A percentile compares a stretch with the other conserved stretches of the same genome.
Evolutionary conservation across 371 early-diverging fungal genomes (phyloP).

Genomic region (Conidiobolus incongruus): DNA sequence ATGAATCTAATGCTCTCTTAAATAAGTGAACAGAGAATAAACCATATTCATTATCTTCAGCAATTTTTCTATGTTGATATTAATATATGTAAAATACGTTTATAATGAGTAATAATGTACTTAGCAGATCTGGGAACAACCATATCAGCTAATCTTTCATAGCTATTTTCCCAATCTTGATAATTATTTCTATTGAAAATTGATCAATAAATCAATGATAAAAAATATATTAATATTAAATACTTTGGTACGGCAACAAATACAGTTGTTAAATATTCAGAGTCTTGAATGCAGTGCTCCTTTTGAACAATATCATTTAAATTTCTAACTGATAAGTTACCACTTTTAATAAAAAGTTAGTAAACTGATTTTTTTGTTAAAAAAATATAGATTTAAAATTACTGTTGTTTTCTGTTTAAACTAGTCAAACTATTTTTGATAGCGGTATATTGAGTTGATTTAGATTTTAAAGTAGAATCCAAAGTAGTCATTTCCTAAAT

Average conservation of each 20-base stretch:
- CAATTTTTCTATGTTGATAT: slow-evolving; percentile 33
- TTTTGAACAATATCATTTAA: slow-evolving; percentile 73
- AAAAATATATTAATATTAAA: slow-evolving; percentile 3
- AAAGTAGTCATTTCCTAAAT: slow-evolving; percentile 58
- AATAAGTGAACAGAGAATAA: slow-evolving; percentile 83
- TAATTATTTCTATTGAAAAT: slow-evolving; percentile 18
- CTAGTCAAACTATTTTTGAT: slow-evolving; percentile 53
- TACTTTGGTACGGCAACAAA: slow-evolving; percentile 90
- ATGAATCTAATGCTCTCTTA: slow-evolving; percentile 69
- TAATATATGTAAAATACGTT: neutral
- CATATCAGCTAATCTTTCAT: slow-evolving; percentile 78
- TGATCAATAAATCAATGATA: slow-evolving; percentile 1
- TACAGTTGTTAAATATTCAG: slow-evolving; percentile 77
- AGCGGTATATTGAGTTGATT: slow-evolving; percentile 59
- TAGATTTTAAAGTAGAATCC: slow-evolving; percentile 67
- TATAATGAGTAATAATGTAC: slow-evolving; percentile 14
- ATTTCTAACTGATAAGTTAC: slow-evolving; percentile 71
- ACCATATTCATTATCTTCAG: slow-evolving; percentile 84
- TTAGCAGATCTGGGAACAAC: slow-evolving; percentile 86
- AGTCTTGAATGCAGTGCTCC: slow-evolving; percentile 72
- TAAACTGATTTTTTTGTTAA: neutral
- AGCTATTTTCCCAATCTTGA: slow-evolving; percentile 61
- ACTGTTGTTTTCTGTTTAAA: slow-evolving; percentile 64
- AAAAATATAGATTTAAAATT: slow-evolving; percentile 7
- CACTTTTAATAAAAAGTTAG: slow-evolving; percentile 23